These are phyloP conservation scores for Mortierella sp. DNA, from an alignment of 371 early-diverging fungal species.

Conservation along the genomic window DNA sequence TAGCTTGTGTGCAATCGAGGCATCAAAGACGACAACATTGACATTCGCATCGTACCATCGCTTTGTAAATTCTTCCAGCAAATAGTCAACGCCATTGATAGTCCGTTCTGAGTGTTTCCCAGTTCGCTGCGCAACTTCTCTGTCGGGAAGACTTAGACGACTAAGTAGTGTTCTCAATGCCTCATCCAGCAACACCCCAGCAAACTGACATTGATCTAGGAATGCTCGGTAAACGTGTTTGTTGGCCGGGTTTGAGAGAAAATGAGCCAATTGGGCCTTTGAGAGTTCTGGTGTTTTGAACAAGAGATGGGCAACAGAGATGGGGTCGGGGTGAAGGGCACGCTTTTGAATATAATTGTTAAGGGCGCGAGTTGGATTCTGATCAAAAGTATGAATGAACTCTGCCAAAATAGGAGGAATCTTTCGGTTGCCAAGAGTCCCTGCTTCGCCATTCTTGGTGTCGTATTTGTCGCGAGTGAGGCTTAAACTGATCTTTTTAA, in stretches of 20 bases:
- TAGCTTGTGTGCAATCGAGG: constrained; percentile 78
- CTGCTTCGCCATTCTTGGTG: constrained; percentile 29
- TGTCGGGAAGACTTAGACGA: constrained; percentile 79
- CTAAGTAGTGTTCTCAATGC: constrained; percentile 82
- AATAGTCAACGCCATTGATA: constrained; percentile 74
- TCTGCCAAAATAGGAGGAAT: constrained; percentile 72
- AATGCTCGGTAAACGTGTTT: constrained; percentile 79
- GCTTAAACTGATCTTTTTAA: constrained; percentile 66
- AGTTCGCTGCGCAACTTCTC: constrained; percentile 12
- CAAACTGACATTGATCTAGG: constrained; percentile 80
- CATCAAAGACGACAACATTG: constrained; percentile 70
- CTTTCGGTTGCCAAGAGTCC: constrained; percentile 57
- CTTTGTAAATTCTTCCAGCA: constrained; percentile 83
- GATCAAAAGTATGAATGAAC: constrained; percentile 77
- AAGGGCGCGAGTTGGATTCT: constrained; percentile 77
- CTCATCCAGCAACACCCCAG: constrained; percentile 81
- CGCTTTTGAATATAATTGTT: constrained; percentile 78
- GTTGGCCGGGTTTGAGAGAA: constrained; percentile 64
- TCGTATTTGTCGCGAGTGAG: constrained; percentile 65
- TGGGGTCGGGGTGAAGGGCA: constrained; percentile 74
- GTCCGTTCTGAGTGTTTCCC: constrained; percentile 25
- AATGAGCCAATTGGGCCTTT: constrained; percentile 81
- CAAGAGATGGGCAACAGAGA: constrained; percentile 85
- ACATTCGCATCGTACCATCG: constrained; percentile 80
- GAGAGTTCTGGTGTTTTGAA: constrained; percentile 85